A percentile compares a stretch with the other conserved stretches of the same genome.
phyloP scores from a whole-genome alignment of 352 stramenopile species.

The Globisporangium ultimum region DNA sequence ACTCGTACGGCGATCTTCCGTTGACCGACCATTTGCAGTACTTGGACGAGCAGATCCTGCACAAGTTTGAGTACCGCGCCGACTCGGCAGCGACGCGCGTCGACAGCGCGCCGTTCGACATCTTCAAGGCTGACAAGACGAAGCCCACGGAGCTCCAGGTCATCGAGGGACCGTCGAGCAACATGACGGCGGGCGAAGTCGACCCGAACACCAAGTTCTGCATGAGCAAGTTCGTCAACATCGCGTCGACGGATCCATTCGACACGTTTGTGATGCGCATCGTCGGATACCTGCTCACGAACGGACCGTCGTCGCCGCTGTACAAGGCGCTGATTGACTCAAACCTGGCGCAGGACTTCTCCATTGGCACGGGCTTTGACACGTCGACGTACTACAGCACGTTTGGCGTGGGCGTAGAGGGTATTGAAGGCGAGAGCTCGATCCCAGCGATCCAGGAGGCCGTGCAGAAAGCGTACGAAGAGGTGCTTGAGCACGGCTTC shows the following conservation, averaged over 20 bases:
- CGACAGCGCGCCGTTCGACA: conserved; percentile 35
- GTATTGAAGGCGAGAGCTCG: conserved; percentile 42
- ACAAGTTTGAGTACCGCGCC: conserved; percentile 55
- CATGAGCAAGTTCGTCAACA: conserved; percentile 63
- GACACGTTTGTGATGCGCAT: conserved; percentile 77
- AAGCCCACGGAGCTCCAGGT: conserved; percentile 26
- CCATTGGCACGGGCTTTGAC: conserved; percentile 74
- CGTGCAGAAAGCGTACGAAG: conserved; percentile 42
- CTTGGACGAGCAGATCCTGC: conserved; percentile 65
- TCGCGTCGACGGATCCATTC: conserved; percentile 70
- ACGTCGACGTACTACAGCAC: conserved; percentile 74
- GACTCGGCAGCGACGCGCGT: conserved; percentile 52
- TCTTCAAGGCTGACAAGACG: conserved; percentile 22
- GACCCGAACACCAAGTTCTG: conserved; percentile 83
- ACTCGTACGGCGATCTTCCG: conserved; percentile 86
- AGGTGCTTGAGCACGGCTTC: conserved; percentile 67
- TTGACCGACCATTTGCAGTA: conserved; percentile 74
- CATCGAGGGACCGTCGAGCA: conserved; percentile 53
- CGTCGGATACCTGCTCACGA: conserved; percentile 72
- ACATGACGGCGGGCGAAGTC: conserved; percentile 43
- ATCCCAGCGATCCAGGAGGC: conserved; percentile 63
- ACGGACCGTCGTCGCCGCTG: conserved; percentile 74
- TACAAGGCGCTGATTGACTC: conserved; percentile 83
- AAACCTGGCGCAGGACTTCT: conserved; percentile 73
- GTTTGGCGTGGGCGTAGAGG: conserved; percentile 79